phyloP scores from a whole-genome alignment of 805 yeast species.

The Candida montana region DNA sequence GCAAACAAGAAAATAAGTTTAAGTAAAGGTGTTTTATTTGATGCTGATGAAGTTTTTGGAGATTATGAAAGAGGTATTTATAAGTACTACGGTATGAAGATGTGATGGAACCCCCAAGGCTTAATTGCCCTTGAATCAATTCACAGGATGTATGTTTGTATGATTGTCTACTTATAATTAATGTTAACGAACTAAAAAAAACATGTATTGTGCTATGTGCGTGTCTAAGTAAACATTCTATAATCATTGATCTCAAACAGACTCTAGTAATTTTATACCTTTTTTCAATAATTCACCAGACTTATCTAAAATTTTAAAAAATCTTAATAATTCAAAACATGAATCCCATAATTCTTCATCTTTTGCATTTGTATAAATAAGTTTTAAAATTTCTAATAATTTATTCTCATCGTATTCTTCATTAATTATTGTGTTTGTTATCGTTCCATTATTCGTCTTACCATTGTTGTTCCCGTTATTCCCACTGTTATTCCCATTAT shows the following conservation, averaged over 20 bases:
- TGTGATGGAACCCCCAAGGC: constrained; percentile 18
- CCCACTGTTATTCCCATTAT: constrained; percentile 5
- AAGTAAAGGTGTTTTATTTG: constrained; percentile 31
- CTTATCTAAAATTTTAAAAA: constrained; percentile 26
- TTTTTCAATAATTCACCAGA: constrained; percentile 18
- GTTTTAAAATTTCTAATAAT: constrained; percentile 20
- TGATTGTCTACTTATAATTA: no score
- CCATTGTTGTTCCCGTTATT: constrained; percentile 15
- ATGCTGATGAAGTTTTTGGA: constrained; percentile 36
- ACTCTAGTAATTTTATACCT: constrained; percentile 8
- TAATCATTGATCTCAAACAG: no score
- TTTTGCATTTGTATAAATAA: constrained; percentile 24
- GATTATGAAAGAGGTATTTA: constrained; percentile 41
- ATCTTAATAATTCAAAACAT: constrained; percentile 26
- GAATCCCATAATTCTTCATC: constrained; percentile 28
- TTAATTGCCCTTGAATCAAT: no score
- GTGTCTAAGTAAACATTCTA: no score
- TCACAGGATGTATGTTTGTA: no score
- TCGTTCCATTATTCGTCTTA: background rate
- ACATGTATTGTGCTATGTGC: no score
- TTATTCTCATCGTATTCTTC: constrained; percentile 9
- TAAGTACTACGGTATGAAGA: constrained; percentile 36
- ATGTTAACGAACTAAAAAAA: no score
- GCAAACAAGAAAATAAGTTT: constrained; percentile 34
- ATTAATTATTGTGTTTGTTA: background rate